Base-by-base conservation (phyloP, 176 grass and related monocot species). In the Zoysia pacifica region DNA sequence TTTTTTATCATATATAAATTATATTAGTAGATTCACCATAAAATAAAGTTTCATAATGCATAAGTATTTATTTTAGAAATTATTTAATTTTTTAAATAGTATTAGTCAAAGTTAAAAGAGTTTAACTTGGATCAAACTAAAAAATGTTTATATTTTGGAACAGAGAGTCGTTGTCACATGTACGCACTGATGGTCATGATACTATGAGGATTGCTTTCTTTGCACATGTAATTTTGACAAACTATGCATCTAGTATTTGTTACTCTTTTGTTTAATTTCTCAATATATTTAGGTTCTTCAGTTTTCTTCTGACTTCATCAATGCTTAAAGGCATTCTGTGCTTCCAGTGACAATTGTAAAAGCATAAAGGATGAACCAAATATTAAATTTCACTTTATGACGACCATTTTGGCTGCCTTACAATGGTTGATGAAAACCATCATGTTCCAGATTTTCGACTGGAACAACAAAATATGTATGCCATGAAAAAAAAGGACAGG, bases 141-240 rank as follows among this genome's bases (percentile, higher is more conserved):
- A 28, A 28, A 28, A 28, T 28, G 28, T 28, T 28, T 28, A 28
- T 28, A 28, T 28, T 28, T 28, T 28, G 28, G 28, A 28, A 28
- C 28, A 28, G 28, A 28, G 28, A 14, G 4, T 41, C 12, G 5
- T 3, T 9, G 62, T 40, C 62, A 65, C 11, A 40, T 3, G 11
- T 65, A 38, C 36, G 36, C 62, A 15, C 36, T 65, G 13, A 65
- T 41, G 37, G 11, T 65, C 38, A 36, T 81, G 79, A 51, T 42
- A 40, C 20, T 56, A 0, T 53, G 38, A 28, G 28, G 1, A 20
- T 45, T 10, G 0, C 70, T 37, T 71, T 61, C 45, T 80, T 18
- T 81, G 15, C 60, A 50, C 44, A 1, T 72, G 43, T 62, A 72
- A 50, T 72, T 20, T 81, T 11, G 0, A 39, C 35, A 81, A 19